These are phyloP conservation scores for Paraconiothyrium brasiliense DNA, from an alignment of 2,329 filamentous ascomycete genomes.

Conservation along the genomic window DNA sequence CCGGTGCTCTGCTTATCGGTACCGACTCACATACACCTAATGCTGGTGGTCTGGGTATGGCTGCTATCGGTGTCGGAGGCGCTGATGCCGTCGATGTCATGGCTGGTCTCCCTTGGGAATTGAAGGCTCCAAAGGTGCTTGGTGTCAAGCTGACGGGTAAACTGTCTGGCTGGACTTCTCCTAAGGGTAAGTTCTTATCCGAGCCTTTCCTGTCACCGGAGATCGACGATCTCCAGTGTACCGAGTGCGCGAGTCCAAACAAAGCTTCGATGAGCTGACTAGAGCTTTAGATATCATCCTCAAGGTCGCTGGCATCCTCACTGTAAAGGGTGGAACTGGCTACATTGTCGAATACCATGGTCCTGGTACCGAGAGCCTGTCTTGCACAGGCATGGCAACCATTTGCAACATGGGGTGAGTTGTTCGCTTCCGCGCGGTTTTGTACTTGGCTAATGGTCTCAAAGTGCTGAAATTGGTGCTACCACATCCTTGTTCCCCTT, in stretches of 20 bases:
- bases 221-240: neutral
- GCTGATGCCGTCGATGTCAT: constrained; percentile 99
- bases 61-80: constrained; percentile 95
- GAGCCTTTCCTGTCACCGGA: constrained; percentile 15
- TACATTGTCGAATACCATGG: constrained; percentile 82
- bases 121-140: constrained; percentile 97
- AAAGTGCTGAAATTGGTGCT: constrained; percentile 70
- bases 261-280: constrained; percentile 23
- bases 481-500: constrained; percentile 97
- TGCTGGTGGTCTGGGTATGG: constrained; percentile 94
- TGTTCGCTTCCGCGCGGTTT: neutral
- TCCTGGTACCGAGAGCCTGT: constrained; percentile 77
- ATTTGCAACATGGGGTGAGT: constrained; percentile 33
- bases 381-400: constrained; percentile 84
- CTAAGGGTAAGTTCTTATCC: constrained; percentile 74
- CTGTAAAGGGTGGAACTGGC: constrained; percentile 97
- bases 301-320: constrained; percentile 95
- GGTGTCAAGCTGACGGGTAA: constrained; percentile 94
- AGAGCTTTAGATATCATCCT: constrained; percentile 83
- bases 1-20: constrained; percentile 95
- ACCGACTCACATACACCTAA: constrained; percentile 99
- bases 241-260: constrained; percentile 19
- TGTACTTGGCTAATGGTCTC: neutral
- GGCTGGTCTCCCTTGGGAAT: constrained; percentile 95
- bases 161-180: constrained; percentile 88